phyloP scores from a whole-genome alignment of 192 early-diverging fungal species.

The Backusella sp. region DNA sequence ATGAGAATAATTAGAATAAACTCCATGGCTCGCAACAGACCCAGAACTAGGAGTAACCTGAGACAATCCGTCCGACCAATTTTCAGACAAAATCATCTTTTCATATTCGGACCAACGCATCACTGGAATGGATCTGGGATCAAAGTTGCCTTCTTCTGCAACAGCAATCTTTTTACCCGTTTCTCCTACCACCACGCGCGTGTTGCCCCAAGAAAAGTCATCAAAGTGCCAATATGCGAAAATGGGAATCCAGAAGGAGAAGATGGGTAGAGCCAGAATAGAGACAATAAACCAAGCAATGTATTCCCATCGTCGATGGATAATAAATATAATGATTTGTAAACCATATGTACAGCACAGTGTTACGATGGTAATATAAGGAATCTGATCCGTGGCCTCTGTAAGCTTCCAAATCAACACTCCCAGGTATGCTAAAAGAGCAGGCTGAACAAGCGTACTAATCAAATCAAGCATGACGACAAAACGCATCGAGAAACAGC shows the following conservation, averaged over 20 bases:
- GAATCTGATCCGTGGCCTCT: constrained; percentile 52
- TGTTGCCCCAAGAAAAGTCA: constrained; percentile 99
- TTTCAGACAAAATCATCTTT: constrained; percentile 36
- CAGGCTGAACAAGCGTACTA: constrained; percentile 90
- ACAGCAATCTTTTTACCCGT: constrained; percentile 68
- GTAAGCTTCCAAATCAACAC: constrained; percentile 73
- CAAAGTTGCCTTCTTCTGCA: constrained; percentile 71
- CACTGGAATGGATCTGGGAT: constrained; percentile 68
- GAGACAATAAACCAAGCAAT: constrained; percentile 97
- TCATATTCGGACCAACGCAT: constrained; percentile 83
- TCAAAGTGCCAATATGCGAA: constrained; percentile 99
- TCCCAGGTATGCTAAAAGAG: constrained; percentile 79
- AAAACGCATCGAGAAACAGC: constrained; percentile 97
- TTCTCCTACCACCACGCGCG: constrained; percentile 88
- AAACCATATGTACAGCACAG: constrained; percentile 85
- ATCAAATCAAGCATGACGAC: constrained; percentile 93
- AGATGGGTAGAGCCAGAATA: constrained; percentile 88
- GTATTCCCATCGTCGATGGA: constrained; percentile 63
- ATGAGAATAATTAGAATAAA: neutral
- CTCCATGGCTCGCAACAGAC: neutral
- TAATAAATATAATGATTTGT: constrained; percentile 81
- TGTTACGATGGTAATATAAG: constrained; percentile 81
- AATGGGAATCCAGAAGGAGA: constrained; percentile 73
- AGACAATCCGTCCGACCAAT: constrained; percentile 33
- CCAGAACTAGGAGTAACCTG: constrained; percentile 17